Evolutionary conservation across 1,284 basidiomycete species (phyloP), one percentile per base, ranked within the genome.

Genomic region (Cryptococcus depauperatus): DNA sequence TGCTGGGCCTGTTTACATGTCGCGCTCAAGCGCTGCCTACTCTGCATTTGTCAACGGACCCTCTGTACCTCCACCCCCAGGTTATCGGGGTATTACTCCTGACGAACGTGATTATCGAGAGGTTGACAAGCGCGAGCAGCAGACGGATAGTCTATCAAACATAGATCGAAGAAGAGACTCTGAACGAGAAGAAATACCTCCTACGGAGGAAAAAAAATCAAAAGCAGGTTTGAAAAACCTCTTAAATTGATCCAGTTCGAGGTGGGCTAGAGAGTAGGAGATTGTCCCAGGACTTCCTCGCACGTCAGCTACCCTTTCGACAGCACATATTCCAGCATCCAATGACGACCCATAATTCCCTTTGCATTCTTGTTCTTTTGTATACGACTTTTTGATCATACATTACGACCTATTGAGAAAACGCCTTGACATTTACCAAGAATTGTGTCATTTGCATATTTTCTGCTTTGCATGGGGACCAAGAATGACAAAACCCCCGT

Each of bases 211-310:
- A 18, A 35, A 4, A 10, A 43, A 43, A 27, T 32, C 33, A 13
- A 43, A 35, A 21, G 23, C 41, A 16, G 41, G 41, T 5, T 35
- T 43, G 25, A 22, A 16, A 18, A 35, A 43, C 21, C 23, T 43
- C 14, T 16, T 43, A n/a, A 43, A 43, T 35, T 43, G 26, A 25
- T 19, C n/a, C n/a, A n/a, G n/a, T n/a, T n/a, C n/a, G n/a, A n/a
- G n/a, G n/a, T n/a, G n/a, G n/a, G n/a, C n/a, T n/a, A n/a, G n/a
- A n/a, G n/a, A n/a, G n/a, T n/a, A n/a, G n/a, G n/a, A n/a, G n/a
- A n/a, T n/a, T n/a, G n/a, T n/a, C n/a, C n/a, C n/a, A n/a, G n/a
- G n/a, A n/a, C n/a, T n/a, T n/a, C n/a, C n/a, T n/a, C n/a, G n/a
- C n/a, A n/a, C n/a, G n/a, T n/a, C n/a, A n/a, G n/a, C n/a, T n/a